phyloP scores from a whole-genome alignment of 441 rosid genomes.

The Aquilaria agallochum region DNA sequence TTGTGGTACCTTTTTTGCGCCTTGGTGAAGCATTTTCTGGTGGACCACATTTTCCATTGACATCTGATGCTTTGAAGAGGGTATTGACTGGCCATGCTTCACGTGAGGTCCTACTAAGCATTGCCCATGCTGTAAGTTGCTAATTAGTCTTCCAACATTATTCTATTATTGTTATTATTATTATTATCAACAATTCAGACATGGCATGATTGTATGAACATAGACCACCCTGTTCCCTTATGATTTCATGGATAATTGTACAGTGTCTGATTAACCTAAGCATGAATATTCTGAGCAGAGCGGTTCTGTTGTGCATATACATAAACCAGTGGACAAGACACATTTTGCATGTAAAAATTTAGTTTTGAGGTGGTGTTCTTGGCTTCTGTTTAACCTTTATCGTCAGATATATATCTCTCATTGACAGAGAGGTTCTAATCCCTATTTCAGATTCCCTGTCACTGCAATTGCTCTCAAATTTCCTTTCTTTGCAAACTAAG shows the following conservation, averaged over 20 bases:
- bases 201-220: background rate
- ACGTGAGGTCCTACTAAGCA: slow-evolving; percentile 61
- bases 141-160: background rate
- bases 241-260: background rate
- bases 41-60: slow-evolving; percentile 88
- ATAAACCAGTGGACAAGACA: background rate
- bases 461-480: no score
- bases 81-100: slow-evolving; percentile 91
- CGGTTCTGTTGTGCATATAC: no score
- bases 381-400: no score
- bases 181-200: no score
- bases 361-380: background rate
- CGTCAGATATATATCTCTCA: no score
- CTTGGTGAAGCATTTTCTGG: slow-evolving; percentile 80
- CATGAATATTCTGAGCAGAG: background rate
- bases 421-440: no score
- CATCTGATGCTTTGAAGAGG: slow-evolving; percentile 86
- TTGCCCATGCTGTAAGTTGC: slow-evolving; percentile 78
- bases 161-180: background rate
- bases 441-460: no score
- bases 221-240: background rate
- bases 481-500: no score
- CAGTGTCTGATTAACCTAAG: no score
- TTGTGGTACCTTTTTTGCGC: slow-evolving; percentile 90
- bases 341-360: background rate